Base-by-base conservation (phyloP, 176 grass and related monocot species). In the Bothriochloa decipiens region DNA sequence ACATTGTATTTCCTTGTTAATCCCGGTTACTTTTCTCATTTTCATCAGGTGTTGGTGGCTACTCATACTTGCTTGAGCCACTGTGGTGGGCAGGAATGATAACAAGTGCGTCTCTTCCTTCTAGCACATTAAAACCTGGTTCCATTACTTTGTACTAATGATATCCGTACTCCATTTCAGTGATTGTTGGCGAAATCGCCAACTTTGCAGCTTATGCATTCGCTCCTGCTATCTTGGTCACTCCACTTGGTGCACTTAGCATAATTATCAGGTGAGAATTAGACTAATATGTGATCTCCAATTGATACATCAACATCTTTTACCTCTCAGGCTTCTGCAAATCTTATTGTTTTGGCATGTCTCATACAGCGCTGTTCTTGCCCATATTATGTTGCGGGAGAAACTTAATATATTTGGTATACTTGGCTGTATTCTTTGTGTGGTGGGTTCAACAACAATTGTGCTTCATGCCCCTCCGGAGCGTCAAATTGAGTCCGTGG, bases 171-270 rank as follows among this genome's bases (percentile, higher is more conserved):
- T 76, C n/a, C 39, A 0, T 76, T 85, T 60, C 87, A 98, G 96
- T 98, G 96, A 86, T 98, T 89, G 96, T 98, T 87, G 96, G 96
- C 10, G 96, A 98, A 89, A 80, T 98, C 6, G 93, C 96, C 16
- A 98, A 98, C 71, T 98, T 98, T 72, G 96, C 93, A 15, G 96
- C 96, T 57, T 98, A 98, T 16, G 96, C 96, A 40, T 98, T 98
- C 83, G 96, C 96, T 90, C 96, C 96, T 80, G 96, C 96, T 87
- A 98, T 98, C 74, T 79, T 98, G 85, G 96, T 98, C 47, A 98
- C 96, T 78, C 96, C 96, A 78, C 93, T 98, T 81, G 96, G 96
- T 85, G 96, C 96, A 52, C 91, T 98, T 72, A 98, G 96, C 81
- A 93, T 98, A 81, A 98, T 98, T 64, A 98, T 98, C 71, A 98